phyloP scores from a whole-genome alignment of 306 rosid genomes.

The Ormosia semicastrata region DNA sequence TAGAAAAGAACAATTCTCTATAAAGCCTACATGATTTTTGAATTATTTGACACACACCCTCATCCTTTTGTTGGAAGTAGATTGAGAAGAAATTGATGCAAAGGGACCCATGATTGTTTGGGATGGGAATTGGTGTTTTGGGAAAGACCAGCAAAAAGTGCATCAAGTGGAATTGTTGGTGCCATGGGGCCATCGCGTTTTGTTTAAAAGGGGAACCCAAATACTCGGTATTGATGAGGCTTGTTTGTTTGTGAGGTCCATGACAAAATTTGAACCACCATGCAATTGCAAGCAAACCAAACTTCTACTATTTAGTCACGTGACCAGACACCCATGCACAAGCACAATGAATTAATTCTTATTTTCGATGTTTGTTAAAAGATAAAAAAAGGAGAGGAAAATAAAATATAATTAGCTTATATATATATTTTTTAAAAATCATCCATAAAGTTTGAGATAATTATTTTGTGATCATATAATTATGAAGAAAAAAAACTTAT shows the following conservation, averaged over 20 bases:
- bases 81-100: slow-evolving; percentile 44
- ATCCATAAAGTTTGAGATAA: not conserved
- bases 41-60: slow-evolving; percentile 42
- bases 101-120: slow-evolving; percentile 58
- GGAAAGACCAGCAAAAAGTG: slow-evolving; percentile 82
- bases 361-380: not conserved
- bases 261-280: slow-evolving; percentile 41
- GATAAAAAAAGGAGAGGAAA: not conserved
- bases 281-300: slow-evolving; percentile 16
- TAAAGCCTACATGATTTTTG: slow-evolving; percentile 34
- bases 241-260: slow-evolving; percentile 36
- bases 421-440: not conserved
- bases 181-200: slow-evolving; percentile 46
- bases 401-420: not conserved
- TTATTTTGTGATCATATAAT: not conserved
- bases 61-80: slow-evolving; percentile 34
- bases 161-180: slow-evolving; percentile 62
- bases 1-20: slow-evolving; percentile 48
- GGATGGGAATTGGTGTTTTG: slow-evolving; percentile 45
- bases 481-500: too few species aligned
- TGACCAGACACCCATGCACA: not conserved
- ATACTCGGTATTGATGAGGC: slow-evolving; percentile 31
- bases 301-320: slow-evolving; percentile 34
- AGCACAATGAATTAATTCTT: not conserved
- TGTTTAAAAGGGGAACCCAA: slow-evolving; percentile 39